Conservation (phyloP, 2,329 filamentous ascomycete species). For the Alternaria sp. region DNA sequence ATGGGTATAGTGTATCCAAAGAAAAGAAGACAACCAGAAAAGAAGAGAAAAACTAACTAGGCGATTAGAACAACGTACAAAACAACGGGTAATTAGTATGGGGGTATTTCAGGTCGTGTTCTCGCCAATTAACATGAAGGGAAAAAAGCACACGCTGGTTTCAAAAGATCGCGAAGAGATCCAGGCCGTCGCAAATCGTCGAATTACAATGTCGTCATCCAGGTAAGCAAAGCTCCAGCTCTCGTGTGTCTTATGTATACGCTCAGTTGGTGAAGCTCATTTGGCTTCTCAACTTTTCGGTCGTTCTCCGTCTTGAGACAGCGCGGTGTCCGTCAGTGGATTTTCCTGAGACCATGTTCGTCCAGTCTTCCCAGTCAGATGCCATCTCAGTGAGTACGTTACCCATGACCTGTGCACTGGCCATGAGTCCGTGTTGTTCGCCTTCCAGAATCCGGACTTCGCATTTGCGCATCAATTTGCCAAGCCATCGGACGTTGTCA, state of each 20-base stretch:
- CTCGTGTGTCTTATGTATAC: background rate
- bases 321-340: conserved; percentile 11
- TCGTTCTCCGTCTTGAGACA: conserved; percentile 20
- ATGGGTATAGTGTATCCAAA: background rate
- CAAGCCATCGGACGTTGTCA: conserved; percentile 94
- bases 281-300: conserved; percentile 23
- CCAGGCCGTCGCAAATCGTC: background rate
- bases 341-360: conserved; percentile 31
- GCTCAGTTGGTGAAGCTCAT: conserved; percentile 12
- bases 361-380: conserved; percentile 73
- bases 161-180: background rate
- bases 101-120: background rate
- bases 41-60: background rate
- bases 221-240: background rate
- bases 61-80: background rate
- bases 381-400: conserved; percentile 93
- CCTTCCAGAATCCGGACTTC: conserved; percentile 90
- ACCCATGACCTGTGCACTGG: conserved; percentile 90
- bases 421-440: conserved; percentile 96
- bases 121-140: background rate
- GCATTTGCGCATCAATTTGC: conserved; percentile 89
- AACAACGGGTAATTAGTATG: background rate
- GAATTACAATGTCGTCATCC: background rate
- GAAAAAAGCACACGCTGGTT: background rate
- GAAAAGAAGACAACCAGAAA: background rate